Evolutionary conservation across 2,329 filamentous ascomycete species (phyloP).

Genomic region (Aspergillus felis): DNA sequence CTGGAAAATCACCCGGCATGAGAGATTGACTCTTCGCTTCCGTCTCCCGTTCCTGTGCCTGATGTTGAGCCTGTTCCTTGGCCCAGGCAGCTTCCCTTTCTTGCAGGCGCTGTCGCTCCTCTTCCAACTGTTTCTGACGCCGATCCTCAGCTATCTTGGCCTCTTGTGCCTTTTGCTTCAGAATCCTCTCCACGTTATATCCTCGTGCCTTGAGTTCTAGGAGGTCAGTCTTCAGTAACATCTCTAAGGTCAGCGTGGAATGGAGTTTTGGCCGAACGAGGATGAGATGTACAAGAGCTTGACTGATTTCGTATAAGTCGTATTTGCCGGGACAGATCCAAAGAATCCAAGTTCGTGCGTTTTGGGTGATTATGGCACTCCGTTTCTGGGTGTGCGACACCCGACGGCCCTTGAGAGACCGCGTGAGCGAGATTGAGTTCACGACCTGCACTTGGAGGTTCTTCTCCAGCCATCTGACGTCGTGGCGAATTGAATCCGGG

Average conservation of each 20-base stretch:
- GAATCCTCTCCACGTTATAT: slow-evolving; percentile 94
- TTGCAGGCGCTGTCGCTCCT: slow-evolving; percentile 66
- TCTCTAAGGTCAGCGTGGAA: slow-evolving; percentile 85
- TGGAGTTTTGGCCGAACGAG: slow-evolving; percentile 80
- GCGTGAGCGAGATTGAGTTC: slow-evolving; percentile 69
- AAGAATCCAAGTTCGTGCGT: slow-evolving; percentile 60
- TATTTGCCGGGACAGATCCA: slow-evolving; percentile 69
- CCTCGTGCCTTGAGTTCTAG: slow-evolving; percentile 78
- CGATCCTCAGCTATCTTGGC: slow-evolving; percentile 82
- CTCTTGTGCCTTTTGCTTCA: slow-evolving; percentile 82
- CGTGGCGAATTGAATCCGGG: slow-evolving; percentile 74
- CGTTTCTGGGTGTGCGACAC: slow-evolving; percentile 70
- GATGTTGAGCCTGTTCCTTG: slow-evolving; percentile 30
- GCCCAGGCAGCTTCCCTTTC: slow-evolving; percentile 55
- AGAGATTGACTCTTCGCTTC: slow-evolving; percentile 35
- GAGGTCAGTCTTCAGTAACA: slow-evolving; percentile 80
- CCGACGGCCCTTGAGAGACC: slow-evolving; percentile 67
- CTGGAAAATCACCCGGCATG: slow-evolving; percentile 73
- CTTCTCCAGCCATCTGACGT: slow-evolving; percentile 85
- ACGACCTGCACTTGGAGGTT: slow-evolving; percentile 76
- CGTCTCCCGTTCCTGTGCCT: slow-evolving; percentile 18
- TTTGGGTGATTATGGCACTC: slow-evolving; percentile 64
- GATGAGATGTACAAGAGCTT: slow-evolving; percentile 76
- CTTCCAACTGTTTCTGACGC: slow-evolving; percentile 66
- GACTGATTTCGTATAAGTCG: slow-evolving; percentile 89